These are phyloP conservation scores for Pseudogymnoascus sp. DNA, from an alignment of 2,329 filamentous ascomycete genomes.

Conservation along the genomic window DNA sequence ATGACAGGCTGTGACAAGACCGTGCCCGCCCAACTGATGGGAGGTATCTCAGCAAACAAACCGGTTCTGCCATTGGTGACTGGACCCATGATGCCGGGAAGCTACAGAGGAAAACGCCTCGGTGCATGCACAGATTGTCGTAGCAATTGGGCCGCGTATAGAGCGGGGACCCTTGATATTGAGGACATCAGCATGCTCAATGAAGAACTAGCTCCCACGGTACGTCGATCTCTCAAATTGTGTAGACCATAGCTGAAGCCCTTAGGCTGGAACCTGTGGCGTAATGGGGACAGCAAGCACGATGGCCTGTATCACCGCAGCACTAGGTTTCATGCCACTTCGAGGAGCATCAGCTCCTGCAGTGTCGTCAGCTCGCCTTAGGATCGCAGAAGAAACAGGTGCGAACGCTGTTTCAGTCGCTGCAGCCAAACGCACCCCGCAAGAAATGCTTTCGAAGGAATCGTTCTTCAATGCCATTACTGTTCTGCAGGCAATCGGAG, in stretches of 20 bases:
- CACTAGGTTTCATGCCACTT: slow-evolving; percentile 44
- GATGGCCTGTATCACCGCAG: slow-evolving; percentile 46
- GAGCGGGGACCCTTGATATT: slow-evolving; percentile 58
- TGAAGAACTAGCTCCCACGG: slow-evolving; percentile 64
- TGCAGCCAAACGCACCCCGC: slow-evolving; percentile 32
- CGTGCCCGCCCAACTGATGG: slow-evolving; percentile 66
- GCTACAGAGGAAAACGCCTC: slow-evolving; percentile 52
- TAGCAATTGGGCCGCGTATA: slow-evolving; percentile 63
- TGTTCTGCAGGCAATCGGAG: slow-evolving; percentile 37
- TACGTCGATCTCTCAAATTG: slow-evolving; percentile 26
- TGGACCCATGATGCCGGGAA: slow-evolving; percentile 69
- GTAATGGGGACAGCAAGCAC: slow-evolving; percentile 51
- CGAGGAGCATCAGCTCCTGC: slow-evolving; percentile 44
- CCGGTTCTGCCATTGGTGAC: slow-evolving; percentile 61
- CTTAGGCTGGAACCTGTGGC: slow-evolving; percentile 40
- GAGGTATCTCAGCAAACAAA: slow-evolving; percentile 66
- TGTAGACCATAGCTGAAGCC: neutral
- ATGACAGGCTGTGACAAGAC: slow-evolving; percentile 64
- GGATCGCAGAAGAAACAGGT: slow-evolving; percentile 47
- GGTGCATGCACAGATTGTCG: slow-evolving; percentile 70
- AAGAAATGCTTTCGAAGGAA: slow-evolving; percentile 36
- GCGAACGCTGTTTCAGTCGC: slow-evolving; percentile 38
- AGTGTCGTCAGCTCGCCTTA: slow-evolving; percentile 40
- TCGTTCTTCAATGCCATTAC: slow-evolving; percentile 41
- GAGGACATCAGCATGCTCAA: slow-evolving; percentile 65